Base-by-base conservation (phyloP, 23 red algal genomes). In the Cyanidium caldarium region DNA sequence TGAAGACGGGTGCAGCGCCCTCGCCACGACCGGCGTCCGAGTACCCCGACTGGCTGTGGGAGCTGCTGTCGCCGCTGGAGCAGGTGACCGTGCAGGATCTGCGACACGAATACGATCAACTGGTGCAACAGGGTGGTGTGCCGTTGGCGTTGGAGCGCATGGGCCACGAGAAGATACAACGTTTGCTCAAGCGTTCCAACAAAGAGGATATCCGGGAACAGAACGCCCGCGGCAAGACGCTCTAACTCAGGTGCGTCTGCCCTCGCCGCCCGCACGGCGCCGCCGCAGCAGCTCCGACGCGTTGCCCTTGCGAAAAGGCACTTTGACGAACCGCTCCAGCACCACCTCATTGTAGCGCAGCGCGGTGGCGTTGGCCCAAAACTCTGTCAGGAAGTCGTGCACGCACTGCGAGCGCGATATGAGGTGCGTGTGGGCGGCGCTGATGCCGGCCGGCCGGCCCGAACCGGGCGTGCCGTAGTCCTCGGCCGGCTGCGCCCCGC, bases 391-490 rank as follows among this genome's bases (percentile, higher is more conserved):
- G 31, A 61, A 61, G 51, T 16, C 31, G n/a, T 7, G n/a, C 7
- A 61, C 31, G 51, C 51, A 61, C n/a, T 61, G 51, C 7, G 51
- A 12, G 21, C 51, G 51, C 10, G 51, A 61, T 28, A 16, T 28
- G n/a, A 61, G 21, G 31, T 61, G 51, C 7, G 51, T 28, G 3
- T 28, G 51, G 19, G 51, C 19, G 19, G 51, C 51, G 23, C 51
- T 61, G 23, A 61, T 61, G 31, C 51, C 51, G 31, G n/a, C 51
- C n/a, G 51, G 10, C 19, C 19, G 10, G 51, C 51, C 51, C 31
- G 31, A 16, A 28, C 51, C 51, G 3, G 51, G 51, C n/a, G 51
- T 61, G 23, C 51, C 51, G 51, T 61, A 61, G 51, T 61, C 51
- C 51, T 61, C 51, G 13, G 31, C 51, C 13, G 51, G 10, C n/a